Conservation (phyloP, 148 eudicot species). For the Rheum nobile region DNA sequence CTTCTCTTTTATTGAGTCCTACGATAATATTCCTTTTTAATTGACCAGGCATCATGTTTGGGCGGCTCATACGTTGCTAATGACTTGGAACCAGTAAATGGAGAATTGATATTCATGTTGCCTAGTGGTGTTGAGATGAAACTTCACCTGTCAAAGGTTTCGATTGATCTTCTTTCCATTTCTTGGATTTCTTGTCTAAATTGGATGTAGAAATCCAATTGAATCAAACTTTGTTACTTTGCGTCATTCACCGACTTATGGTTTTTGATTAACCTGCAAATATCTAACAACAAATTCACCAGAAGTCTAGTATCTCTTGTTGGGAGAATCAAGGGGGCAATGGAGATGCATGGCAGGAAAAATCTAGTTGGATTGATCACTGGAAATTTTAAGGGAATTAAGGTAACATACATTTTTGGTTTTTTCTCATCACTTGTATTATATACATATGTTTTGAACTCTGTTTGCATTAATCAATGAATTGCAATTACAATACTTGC, state of each 20-base stretch:
- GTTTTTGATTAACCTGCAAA: constrained; percentile 28
- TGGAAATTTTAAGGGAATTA: constrained; percentile 76
- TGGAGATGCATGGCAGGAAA: constrained; percentile 29
- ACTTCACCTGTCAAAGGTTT: constrained; percentile 79
- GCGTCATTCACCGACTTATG: not conserved
- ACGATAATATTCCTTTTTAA: not conserved
- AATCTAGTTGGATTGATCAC: constrained; percentile 53
- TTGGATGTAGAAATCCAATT: too few species aligned
- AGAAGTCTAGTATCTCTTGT: constrained; percentile 38
- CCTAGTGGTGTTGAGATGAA: constrained; percentile 46
- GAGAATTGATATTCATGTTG: constrained; percentile 56
- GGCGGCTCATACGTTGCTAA: constrained; percentile 59
- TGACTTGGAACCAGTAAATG: constrained; percentile 38
- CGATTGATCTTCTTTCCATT: not conserved
- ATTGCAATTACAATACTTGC: not conserved
- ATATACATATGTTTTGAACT: not conserved
- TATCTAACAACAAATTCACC: constrained; percentile 50
- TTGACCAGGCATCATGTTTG: constrained; percentile 63
- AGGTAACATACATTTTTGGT: constrained; percentile 36
- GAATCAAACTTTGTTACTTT: not conserved
- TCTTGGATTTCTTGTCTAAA: not conserved
- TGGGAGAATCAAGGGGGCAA: constrained; percentile 26
- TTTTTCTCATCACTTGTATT: not conserved
- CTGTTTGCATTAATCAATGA: not conserved
- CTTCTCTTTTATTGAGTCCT: not conserved